Evolutionary conservation across 176 grass and related monocot genomes (phyloP).

Genomic region (Sorghum bicolor): DNA sequence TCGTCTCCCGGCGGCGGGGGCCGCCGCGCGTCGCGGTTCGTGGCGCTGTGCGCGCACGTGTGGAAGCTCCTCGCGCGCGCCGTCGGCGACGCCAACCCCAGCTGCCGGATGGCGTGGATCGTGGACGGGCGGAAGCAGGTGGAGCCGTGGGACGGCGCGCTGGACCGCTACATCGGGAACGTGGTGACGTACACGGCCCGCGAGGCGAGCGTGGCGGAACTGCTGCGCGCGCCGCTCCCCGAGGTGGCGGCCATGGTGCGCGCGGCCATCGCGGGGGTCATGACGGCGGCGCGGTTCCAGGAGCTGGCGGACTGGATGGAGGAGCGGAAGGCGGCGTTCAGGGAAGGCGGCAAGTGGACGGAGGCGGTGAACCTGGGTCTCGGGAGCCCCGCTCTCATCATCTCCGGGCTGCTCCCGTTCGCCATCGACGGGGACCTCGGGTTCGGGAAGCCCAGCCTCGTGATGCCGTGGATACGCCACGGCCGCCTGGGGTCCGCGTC

Average conservation of each 20-base stretch:
- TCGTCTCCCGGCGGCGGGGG: not conserved
- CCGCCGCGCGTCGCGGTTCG: conserved; percentile 30
- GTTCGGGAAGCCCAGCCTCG: conserved; percentile 47
- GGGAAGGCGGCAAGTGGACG: conserved; percentile 72
- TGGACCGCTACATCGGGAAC: conserved; percentile 61
- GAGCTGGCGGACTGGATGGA: conserved; percentile 84
- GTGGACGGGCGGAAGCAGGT: conserved; percentile 50
- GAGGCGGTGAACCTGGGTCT: conserved; percentile 64
- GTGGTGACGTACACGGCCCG: conserved; percentile 50
- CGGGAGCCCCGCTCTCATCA: conserved; percentile 52
- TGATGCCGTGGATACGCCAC: conserved; percentile 35
- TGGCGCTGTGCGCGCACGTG: conserved; percentile 57
- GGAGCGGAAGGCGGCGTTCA: conserved; percentile 46
- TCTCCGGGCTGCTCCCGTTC: conserved; percentile 48
- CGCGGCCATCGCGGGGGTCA: conserved; percentile 39
- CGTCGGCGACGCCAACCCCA: conserved; percentile 41
- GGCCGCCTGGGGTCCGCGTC: conserved; percentile 44
- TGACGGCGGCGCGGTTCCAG: conserved; percentile 45
- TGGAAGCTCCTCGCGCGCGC: conserved; percentile 65
- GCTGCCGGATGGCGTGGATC: conserved; percentile 71
- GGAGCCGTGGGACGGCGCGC: conserved; percentile 34
- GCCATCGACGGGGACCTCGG: conserved; percentile 56
- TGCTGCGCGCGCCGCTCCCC: conserved; percentile 28
- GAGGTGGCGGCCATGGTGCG: conserved; percentile 27
- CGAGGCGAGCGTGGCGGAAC: conserved; percentile 38